Percentiles rank a stretch among this genome's conserved stretches.
Conservation (phyloP, 202 grass and related monocot species). For the Zizania palustris region DNA sequence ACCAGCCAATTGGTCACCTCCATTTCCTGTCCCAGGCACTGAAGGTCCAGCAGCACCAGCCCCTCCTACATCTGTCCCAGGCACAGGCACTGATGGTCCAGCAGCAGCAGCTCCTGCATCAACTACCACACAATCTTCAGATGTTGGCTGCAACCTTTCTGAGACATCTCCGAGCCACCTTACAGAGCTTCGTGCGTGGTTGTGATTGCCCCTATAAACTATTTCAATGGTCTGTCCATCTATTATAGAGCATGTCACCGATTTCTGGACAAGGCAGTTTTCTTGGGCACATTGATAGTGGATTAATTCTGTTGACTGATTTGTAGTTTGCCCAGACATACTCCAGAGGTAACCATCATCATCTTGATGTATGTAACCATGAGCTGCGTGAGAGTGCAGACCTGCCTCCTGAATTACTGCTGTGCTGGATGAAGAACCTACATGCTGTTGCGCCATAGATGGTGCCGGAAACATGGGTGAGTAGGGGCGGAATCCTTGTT, state of each 20-base stretch:
- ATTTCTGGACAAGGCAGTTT: too few species aligned
- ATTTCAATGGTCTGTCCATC: too few species aligned
- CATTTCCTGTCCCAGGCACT: constrained; percentile 29
- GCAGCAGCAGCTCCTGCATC: not conserved
- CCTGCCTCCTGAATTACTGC: too few species aligned
- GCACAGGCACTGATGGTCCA: not conserved
- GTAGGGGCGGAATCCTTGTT: not conserved
- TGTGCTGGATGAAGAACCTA: too few species aligned
- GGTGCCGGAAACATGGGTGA: not conserved
- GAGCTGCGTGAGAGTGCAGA: too few species aligned
- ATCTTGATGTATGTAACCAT: too few species aligned
- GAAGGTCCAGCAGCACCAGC: not conserved
- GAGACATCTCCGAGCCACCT: constrained; percentile 35
- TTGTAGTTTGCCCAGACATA: too few species aligned
- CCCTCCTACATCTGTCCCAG: constrained; percentile 9
- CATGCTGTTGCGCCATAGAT: too few species aligned
- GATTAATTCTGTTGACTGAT: too few species aligned
- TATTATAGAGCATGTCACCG: too few species aligned
- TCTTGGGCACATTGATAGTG: too few species aligned
- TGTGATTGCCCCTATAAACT: not conserved
- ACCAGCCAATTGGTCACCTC: constrained; percentile 47
- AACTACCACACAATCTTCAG: not conserved
- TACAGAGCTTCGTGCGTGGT: constrained; percentile 45
- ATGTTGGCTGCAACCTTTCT: constrained; percentile 8
- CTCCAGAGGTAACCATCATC: too few species aligned